Base-by-base conservation (phyloP, 2,329 filamentous ascomycete genomes). In the Scedosporium boydii region DNA sequence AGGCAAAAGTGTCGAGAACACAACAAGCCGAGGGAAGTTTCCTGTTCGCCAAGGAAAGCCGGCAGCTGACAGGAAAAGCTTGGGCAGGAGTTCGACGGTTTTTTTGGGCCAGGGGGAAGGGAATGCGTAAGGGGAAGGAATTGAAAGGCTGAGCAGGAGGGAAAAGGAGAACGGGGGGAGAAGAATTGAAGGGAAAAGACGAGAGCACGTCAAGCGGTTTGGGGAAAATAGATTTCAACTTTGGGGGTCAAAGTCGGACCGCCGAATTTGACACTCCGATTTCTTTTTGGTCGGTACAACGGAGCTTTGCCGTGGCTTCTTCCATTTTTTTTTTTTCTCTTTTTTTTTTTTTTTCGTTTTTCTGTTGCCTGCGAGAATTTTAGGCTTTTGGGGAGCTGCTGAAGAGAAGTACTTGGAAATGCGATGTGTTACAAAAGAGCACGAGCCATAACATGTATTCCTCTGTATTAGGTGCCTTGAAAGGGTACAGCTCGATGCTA, bases 91-190 rank as follows among this genome's bases (percentile, higher is more conserved):
- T 23, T 23, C 23, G 23, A 23, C 23, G 23, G 23, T 2, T 23
- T 23, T 23, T 23, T 2, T 57, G 51, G 46, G 53, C 29, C 18
- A 41, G 23, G 59, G 59, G 41, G 34, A 44, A 48, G n/a, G 16
- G 44, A 55, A 12, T 46, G 27, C 42, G 48, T 55, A 48, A 56
- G 46, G 10, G 21, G 51, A 42, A 58, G 26, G 48, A 51, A 58
- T 6, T n/a, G 41, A 61, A 61, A 61, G 34, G 56, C 26, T 48
- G 27, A 61, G 21, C 5, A 18, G 12, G 46, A 23, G 41, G 58
- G 55, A 29, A 58, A 41, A 59, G 58, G 64, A 27, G 58, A 59
- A 62, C 46, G 44, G 60, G 65, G 67, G 67, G 51, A 64, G 61
- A 61, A 26, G 29, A 56, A 57, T 38, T 27, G 60, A 59, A 29